These are phyloP conservation scores for Physcia stellaris DNA, from an alignment of 495 filamentous ascomycete genomes.

Conservation along the genomic window DNA sequence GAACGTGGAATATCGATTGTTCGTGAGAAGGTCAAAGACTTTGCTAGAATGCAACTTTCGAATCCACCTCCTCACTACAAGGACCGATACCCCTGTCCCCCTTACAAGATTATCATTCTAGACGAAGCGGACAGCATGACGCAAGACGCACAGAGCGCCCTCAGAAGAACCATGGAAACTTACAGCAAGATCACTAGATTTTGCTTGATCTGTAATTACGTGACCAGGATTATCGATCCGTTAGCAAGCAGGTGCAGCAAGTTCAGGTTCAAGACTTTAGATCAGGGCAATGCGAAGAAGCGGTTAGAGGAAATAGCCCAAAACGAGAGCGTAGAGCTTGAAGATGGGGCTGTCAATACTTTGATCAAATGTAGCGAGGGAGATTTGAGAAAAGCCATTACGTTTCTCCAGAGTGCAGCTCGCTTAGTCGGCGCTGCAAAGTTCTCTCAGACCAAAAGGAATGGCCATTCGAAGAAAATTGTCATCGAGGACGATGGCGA, in stretches of 20 bases:
- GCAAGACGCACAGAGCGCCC: conserved; percentile 87
- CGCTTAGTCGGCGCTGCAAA: conserved; percentile 52
- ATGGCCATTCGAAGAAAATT: conserved; percentile 30
- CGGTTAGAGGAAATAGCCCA: conserved; percentile 68
- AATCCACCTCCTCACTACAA: conserved; percentile 60
- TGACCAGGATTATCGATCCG: conserved; percentile 94
- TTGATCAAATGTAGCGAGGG: conserved; percentile 82
- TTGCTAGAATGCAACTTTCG: conserved; percentile 85
- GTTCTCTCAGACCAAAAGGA: conserved; percentile 21
- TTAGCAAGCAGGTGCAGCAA: conserved; percentile 87
- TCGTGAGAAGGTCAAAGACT: conserved; percentile 97
- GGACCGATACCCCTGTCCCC: conserved; percentile 77
- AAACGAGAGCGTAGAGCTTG: conserved; percentile 58
- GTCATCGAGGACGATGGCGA: conserved; percentile 39
- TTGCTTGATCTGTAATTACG: conserved; percentile 97
- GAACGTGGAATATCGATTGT: conserved; percentile 96
- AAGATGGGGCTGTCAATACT: conserved; percentile 66
- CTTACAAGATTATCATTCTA: conserved; percentile 96
- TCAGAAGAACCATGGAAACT: conserved; percentile 93
- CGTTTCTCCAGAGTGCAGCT: conserved; percentile 85
- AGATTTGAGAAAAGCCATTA: conserved; percentile 90
- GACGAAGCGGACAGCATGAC: conserved; percentile 99
- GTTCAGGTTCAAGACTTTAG: conserved; percentile 94
- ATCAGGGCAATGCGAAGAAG: conserved; percentile 62
- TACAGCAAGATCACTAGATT: conserved; percentile 94